Conservation (phyloP, 306 rosid genomes). For the Cucumis cinereus region DNA sequence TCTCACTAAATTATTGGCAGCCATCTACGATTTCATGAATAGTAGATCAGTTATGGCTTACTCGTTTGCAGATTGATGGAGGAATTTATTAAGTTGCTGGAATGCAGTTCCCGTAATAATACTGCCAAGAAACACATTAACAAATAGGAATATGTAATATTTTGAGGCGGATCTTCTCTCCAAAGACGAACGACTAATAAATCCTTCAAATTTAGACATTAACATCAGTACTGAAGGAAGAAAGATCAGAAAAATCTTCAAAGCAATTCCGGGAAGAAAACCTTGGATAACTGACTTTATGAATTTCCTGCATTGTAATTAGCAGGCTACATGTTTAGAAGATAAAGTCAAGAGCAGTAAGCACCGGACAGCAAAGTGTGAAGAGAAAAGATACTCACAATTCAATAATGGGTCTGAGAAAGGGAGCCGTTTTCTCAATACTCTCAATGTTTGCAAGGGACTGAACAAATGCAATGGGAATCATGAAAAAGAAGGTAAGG, state of each 20-base stretch:
- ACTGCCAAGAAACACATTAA: conserved; percentile 92
- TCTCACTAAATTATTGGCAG: background rate
- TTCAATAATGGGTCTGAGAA: conserved; percentile 63
- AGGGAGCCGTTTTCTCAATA: conserved; percentile 73
- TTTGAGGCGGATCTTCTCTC: conserved; percentile 86
- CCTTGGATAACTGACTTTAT: conserved; percentile 82
- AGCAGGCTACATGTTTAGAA: background rate
- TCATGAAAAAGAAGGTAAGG: conserved; percentile 95
- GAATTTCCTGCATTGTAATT: conserved; percentile 35
- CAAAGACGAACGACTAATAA: conserved; percentile 47
- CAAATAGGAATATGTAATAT: conserved; percentile 74
- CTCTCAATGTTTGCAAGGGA: conserved; percentile 90
- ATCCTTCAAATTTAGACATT: conserved; percentile 94
- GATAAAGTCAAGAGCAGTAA: background rate
- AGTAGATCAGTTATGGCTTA: conserved; percentile 20
- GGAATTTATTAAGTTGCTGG: conserved; percentile 70
- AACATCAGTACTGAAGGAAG: conserved; percentile 77
- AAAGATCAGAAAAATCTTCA: conserved; percentile 84
- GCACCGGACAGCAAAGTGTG: background rate
- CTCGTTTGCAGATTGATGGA: conserved; percentile 89
- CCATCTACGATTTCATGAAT: background rate
- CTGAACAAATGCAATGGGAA: conserved; percentile 92
- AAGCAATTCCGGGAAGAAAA: conserved; percentile 91
- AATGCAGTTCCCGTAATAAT: conserved; percentile 95
- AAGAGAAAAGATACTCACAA: conserved; percentile 26